phyloP scores from a whole-genome alignment of 495 filamentous ascomycete species.

The Aspergillus indologenus region DNA sequence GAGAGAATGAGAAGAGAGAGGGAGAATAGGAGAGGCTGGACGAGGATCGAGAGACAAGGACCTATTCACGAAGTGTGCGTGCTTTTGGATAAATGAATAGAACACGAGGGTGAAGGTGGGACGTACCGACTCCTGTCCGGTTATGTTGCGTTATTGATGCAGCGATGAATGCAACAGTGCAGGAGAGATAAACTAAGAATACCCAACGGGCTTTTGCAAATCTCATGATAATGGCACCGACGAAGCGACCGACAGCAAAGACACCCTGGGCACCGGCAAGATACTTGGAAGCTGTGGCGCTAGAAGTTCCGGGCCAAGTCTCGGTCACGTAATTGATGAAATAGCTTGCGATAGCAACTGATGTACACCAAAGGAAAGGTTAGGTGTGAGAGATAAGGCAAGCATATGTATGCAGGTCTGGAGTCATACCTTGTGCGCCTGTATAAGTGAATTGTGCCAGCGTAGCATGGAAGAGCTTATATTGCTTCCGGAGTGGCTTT shows the following conservation, averaged over 20 bases:
- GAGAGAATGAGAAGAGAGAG: background rate
- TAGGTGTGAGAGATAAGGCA: too few species aligned
- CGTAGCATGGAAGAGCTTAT: constrained; percentile 58
- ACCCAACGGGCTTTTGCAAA: constrained; percentile 51
- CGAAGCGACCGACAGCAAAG: constrained; percentile 56
- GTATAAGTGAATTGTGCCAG: constrained; percentile 73
- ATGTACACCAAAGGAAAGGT: too few species aligned
- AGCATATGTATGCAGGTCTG: background rate
- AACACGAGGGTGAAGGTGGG: background rate
- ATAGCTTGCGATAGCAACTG: constrained; percentile 63
- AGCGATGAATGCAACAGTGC: constrained; percentile 41
- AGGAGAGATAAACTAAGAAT: constrained; percentile 42
- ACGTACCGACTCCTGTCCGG: constrained; percentile 45
- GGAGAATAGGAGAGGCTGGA: background rate
- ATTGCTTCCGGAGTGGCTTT: constrained; percentile 48
- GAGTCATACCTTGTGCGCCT: constrained; percentile 53
- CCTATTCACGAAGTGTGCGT: too few species aligned
- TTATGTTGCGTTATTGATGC: constrained; percentile 30
- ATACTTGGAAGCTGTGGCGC: constrained; percentile 48
- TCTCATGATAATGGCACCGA: constrained; percentile 49
- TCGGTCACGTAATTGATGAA: constrained; percentile 58
- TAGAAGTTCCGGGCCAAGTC: constrained; percentile 34
- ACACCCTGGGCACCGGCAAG: constrained; percentile 53
- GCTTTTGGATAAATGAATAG: background rate
- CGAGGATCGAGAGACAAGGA: too few species aligned